phyloP scores from a whole-genome alignment of 345 rosid genomes.

The Sisymbrium irio region DNA sequence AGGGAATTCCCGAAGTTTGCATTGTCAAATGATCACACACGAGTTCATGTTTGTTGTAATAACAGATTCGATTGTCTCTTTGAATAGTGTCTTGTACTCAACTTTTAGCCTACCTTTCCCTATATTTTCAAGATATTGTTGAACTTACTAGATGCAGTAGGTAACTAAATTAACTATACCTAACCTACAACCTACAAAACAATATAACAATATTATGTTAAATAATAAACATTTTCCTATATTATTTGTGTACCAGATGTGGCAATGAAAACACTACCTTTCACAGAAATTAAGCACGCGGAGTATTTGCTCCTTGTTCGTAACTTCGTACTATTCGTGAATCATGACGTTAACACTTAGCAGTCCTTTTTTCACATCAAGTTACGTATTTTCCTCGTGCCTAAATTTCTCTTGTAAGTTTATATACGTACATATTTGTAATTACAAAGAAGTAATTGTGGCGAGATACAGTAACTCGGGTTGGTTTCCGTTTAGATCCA shows the following conservation, averaged over 20 bases:
- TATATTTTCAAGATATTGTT: not conserved
- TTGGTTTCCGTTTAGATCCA: not conserved
- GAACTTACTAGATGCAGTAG: not conserved
- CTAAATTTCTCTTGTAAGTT: not conserved
- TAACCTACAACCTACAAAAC: not conserved
- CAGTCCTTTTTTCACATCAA: not conserved
- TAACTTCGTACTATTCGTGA: conserved; percentile 16
- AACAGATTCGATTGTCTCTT: not conserved
- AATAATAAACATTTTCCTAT: not conserved
- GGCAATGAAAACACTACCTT: conserved; percentile 11
- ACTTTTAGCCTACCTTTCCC: not conserved
- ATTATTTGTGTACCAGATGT: not conserved
- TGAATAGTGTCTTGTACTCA: not conserved
- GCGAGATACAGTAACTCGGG: not conserved
- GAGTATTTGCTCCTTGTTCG: not conserved
- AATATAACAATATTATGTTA: not conserved
- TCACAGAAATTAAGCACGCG: conserved; percentile 24
- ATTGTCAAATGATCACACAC: not conserved
- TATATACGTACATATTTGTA: not conserved
- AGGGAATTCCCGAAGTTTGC: not conserved
- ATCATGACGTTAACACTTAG: conserved; percentile 10
- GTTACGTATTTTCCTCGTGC: conserved; percentile 14
- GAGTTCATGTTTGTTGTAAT: not conserved
- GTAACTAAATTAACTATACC: not conserved
- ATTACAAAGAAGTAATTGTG: not conserved